Evolutionary conservation across 2,329 filamentous ascomycete species (phyloP).

Genomic region (Xylaria sp.): DNA sequence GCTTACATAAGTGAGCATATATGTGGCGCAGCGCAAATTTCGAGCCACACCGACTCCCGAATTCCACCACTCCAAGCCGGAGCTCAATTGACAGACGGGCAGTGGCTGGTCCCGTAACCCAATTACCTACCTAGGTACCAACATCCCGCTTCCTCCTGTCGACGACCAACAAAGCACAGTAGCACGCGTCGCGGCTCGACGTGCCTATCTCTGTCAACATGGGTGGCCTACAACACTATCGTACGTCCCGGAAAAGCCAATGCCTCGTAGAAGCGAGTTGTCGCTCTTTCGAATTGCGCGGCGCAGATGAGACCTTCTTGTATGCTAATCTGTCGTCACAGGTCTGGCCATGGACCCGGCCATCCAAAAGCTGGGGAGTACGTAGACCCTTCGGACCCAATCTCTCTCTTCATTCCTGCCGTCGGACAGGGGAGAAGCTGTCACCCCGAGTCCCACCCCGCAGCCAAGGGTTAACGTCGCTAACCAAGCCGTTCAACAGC

Average conservation of each 20-base stretch:
- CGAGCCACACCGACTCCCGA: slow-evolving; percentile 21
- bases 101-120: not conserved
- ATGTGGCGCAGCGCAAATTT: slow-evolving; percentile 22
- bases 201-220: slow-evolving; percentile 51
- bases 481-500: slow-evolving; percentile 61
- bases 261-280: not conserved
- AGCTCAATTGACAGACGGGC: slow-evolving; percentile 21
- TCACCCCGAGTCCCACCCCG: slow-evolving; percentile 5
- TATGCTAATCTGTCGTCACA: slow-evolving; percentile 49
- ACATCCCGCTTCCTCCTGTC: slow-evolving; percentile 23
- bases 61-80: slow-evolving; percentile 4
- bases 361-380: slow-evolving; percentile 60
- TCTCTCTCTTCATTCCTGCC: not conserved
- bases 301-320: slow-evolving; percentile 1
- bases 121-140: slow-evolving; percentile 19
- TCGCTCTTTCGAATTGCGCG: slow-evolving; percentile 11
- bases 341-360: slow-evolving; percentile 61
- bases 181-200: slow-evolving; percentile 41
- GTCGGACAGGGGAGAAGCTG: not conserved
- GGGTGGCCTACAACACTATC: slow-evolving; percentile 58
- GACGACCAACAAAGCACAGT: slow-evolving; percentile 33
- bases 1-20: not conserved
- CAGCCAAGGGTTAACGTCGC: not conserved
- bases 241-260: slow-evolving; percentile 46
- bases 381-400: slow-evolving; percentile 40